These are phyloP conservation scores for Baorangia bicolor DNA, from an alignment of 768 basidiomycete genomes.

Conservation along the genomic window DNA sequence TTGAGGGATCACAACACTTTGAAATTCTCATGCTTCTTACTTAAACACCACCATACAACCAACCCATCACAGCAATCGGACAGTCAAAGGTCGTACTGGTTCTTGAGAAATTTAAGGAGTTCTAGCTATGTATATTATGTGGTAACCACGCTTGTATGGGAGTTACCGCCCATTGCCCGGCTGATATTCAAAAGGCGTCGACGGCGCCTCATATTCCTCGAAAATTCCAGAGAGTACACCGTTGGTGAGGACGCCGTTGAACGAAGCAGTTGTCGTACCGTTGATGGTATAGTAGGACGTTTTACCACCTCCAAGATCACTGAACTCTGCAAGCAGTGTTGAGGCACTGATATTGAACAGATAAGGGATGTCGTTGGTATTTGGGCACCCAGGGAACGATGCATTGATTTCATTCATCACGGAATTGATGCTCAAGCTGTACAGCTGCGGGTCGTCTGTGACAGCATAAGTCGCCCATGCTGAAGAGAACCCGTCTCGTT, in stretches of 20 bases:
- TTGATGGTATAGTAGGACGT: conserved; percentile 9
- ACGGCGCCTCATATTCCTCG: conserved; percentile 2
- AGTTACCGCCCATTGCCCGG: no score
- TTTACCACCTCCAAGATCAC: conserved; percentile 13
- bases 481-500: not conserved
- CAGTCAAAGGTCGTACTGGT: no score
- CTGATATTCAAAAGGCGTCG: no score
- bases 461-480: conserved; percentile 14
- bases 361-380: not conserved
- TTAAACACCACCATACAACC: no score
- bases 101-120: no score
- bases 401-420: not conserved
- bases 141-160: no score
- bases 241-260: not conserved
- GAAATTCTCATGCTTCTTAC: no score
- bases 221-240: conserved; percentile 3
- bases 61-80: no score
- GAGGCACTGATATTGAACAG: conserved; percentile 6
- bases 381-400: conserved; percentile 8
- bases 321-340: not conserved
- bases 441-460: conserved; percentile 8
- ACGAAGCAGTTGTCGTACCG: conserved; percentile 8
- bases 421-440: not conserved
- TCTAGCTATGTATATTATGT: no score
- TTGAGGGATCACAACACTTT: no score